Conservation (phyloP, 371 early-diverging fungal genomes). For the Apophysomyces ossiformis region DNA sequence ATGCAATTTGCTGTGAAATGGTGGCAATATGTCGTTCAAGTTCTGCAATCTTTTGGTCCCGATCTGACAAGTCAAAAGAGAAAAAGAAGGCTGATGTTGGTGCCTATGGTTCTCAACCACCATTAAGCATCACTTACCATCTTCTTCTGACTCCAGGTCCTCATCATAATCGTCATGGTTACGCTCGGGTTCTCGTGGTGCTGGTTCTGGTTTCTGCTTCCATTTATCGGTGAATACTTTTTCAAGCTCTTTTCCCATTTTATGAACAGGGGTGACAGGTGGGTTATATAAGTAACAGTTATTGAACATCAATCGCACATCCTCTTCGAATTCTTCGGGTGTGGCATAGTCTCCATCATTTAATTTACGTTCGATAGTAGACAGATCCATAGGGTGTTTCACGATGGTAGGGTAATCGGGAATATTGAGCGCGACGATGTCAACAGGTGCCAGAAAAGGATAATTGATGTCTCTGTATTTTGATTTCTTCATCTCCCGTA, state of each 20-base stretch:
- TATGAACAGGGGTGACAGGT: slow-evolving; percentile 83
- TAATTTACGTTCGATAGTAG: slow-evolving; percentile 88
- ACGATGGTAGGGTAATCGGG: slow-evolving; percentile 94
- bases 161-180: slow-evolving; percentile 27
- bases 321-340: slow-evolving; percentile 79
- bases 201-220: slow-evolving; percentile 60
- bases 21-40: slow-evolving; percentile 31
- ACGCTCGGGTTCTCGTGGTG: slow-evolving; percentile 14
- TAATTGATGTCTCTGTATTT: slow-evolving; percentile 67
- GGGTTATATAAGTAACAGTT: slow-evolving; percentile 97
- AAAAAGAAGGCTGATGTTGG: slow-evolving; percentile 17
- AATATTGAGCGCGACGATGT: slow-evolving; percentile 85
- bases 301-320: slow-evolving; percentile 84
- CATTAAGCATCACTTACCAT: slow-evolving; percentile 30
- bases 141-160: slow-evolving; percentile 37
- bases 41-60: slow-evolving; percentile 26
- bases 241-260: slow-evolving; percentile 80
- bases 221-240: slow-evolving; percentile 86
- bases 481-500: slow-evolving; percentile 80
- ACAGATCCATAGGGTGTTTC: slow-evolving; percentile 98
- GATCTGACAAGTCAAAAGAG: slow-evolving; percentile 4
- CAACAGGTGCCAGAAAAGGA: slow-evolving; percentile 92
- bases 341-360: slow-evolving; percentile 72
- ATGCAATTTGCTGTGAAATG: slow-evolving; percentile 48
- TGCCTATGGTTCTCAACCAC: background rate